These are phyloP conservation scores for Saturnispora hagleri DNA, from an alignment of 805 yeast genomes.

Conservation along the genomic window DNA sequence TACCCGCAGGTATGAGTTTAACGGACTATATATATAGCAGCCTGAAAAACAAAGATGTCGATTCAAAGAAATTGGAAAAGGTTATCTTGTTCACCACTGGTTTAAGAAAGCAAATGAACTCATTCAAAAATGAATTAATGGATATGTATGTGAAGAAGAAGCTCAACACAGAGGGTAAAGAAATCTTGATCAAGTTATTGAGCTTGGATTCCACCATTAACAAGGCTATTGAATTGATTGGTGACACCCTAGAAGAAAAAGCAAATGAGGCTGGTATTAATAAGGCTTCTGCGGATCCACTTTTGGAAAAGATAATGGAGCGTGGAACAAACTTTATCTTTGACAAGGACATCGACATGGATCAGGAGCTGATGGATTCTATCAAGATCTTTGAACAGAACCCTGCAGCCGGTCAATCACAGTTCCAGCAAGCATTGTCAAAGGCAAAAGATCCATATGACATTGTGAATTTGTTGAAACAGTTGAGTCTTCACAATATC, in stretches of 20 bases:
- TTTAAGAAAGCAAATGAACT: slow-evolving; percentile 35
- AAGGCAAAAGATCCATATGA: slow-evolving; percentile 14
- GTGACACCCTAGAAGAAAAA: slow-evolving; percentile 2
- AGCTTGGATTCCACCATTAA: slow-evolving; percentile 62
- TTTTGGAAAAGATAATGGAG: not conserved
- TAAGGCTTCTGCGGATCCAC: not conserved
- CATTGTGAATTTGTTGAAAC: slow-evolving; percentile 11
- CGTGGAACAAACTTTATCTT: not conserved
- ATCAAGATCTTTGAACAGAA: slow-evolving; percentile 5
- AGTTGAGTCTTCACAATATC: slow-evolving; percentile 8
- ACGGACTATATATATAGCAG: slow-evolving; percentile 18
- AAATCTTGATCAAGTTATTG: slow-evolving; percentile 57
- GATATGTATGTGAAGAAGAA: slow-evolving; percentile 45
- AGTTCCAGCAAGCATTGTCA: slow-evolving; percentile 7
- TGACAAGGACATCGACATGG: not conserved
- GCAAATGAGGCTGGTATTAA: not conserved
- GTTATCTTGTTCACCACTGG: slow-evolving; percentile 33
- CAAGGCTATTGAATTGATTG: slow-evolving; percentile 37
- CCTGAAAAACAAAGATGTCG: slow-evolving; percentile 13
- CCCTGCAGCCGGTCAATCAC: slow-evolving; percentile 3
- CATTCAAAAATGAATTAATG: slow-evolving; percentile 47
- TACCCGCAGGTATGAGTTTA: slow-evolving; percentile 13
- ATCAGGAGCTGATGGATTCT: not conserved
- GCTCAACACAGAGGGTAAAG: slow-evolving; percentile 63
- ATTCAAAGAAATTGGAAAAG: slow-evolving; percentile 14